These are phyloP conservation scores for Pugionium dolabratum DNA, from an alignment of 345 rosid species.

Conservation along the genomic window DNA sequence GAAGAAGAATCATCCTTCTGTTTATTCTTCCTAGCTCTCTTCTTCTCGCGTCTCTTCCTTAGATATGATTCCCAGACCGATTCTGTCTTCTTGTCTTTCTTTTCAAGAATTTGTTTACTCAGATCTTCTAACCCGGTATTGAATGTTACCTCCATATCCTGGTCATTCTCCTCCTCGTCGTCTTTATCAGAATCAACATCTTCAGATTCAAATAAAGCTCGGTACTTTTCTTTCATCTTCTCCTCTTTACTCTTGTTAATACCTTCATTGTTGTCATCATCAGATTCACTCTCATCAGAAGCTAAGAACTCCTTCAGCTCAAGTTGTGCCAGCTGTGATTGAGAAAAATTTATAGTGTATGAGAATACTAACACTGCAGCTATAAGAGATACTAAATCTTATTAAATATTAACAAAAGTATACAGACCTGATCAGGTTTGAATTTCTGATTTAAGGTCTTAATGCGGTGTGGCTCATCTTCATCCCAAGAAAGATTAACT, in stretches of 20 bases:
- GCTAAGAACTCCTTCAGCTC: slow-evolving; percentile 87
- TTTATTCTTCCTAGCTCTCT: slow-evolving; percentile 61
- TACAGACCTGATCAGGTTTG: slow-evolving; percentile 74
- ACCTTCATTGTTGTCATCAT: slow-evolving; percentile 35
- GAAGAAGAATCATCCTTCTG: slow-evolving; percentile 49
- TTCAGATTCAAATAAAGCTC: slow-evolving; percentile 60
- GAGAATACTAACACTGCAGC: slow-evolving; percentile 31
- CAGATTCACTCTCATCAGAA: slow-evolving; percentile 74
- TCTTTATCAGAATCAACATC: slow-evolving; percentile 57
- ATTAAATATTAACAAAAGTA: neutral
- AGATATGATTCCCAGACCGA: slow-evolving; percentile 72
- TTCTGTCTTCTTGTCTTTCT: slow-evolving; percentile 71
- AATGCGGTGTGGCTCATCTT: slow-evolving; percentile 86
- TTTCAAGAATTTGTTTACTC: slow-evolving; percentile 72
- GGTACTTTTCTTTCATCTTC: slow-evolving; percentile 58
- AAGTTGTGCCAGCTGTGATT: slow-evolving; percentile 63
- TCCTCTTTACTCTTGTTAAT: slow-evolving; percentile 47
- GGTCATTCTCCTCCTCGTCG: slow-evolving; percentile 61
- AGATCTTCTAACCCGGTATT: slow-evolving; percentile 87
- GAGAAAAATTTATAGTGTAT: slow-evolving; percentile 22
- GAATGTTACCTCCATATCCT: slow-evolving; percentile 93
- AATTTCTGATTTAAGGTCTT: slow-evolving; percentile 76
- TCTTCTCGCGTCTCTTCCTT: slow-evolving; percentile 68
- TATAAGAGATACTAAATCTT: neutral
- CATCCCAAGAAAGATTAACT: slow-evolving; percentile 86